Percentiles rank a stretch among this genome's conserved stretches.
Evolutionary conservation across 208 protist species (phyloP).

Genomic region (Leishmania tropica): DNA sequence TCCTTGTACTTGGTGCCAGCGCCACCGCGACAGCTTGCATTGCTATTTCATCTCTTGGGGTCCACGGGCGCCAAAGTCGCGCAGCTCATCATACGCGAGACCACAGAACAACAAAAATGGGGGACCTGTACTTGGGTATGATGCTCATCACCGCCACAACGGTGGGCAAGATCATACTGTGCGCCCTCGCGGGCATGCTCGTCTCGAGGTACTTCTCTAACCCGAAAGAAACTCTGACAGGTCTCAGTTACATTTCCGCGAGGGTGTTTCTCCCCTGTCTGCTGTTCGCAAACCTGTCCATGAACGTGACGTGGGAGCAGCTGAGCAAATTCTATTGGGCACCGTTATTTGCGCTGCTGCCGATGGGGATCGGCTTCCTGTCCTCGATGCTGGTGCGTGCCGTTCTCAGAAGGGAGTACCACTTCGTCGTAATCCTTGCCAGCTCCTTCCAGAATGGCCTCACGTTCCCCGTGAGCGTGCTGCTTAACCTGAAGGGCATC

Average conservation of each 20-base stretch:
- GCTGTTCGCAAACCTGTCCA: slow-evolving; percentile 65
- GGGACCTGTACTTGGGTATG: slow-evolving; percentile 42
- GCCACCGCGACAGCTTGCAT: not conserved
- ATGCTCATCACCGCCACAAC: slow-evolving; percentile 58
- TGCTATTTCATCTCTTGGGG: not conserved
- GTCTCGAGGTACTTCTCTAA: slow-evolving; percentile 47
- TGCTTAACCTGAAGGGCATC: slow-evolving; percentile 71
- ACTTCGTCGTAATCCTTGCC: slow-evolving; percentile 48
- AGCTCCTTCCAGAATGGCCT: slow-evolving; percentile 81
- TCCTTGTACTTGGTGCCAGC: not conserved
- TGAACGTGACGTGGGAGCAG: slow-evolving; percentile 61
- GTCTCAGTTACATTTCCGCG: slow-evolving; percentile 63
- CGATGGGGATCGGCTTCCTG: slow-evolving; percentile 40
- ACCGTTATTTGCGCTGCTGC: slow-evolving; percentile 48
- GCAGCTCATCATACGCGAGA: not conserved
- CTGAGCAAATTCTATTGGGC: slow-evolving; percentile 67
- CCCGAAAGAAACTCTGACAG: slow-evolving; percentile 41
- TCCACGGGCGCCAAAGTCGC: not conserved
- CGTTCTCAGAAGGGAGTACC: slow-evolving; percentile 49
- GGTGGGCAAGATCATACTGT: slow-evolving; percentile 68
- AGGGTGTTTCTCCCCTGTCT: slow-evolving; percentile 74
- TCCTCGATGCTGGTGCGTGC: slow-evolving; percentile 29
- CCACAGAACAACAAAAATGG: slow-evolving; percentile 11
- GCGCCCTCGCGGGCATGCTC: slow-evolving; percentile 51
- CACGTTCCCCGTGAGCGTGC: slow-evolving; percentile 55